Percentiles rank a stretch among this genome's conserved stretches.
Conservation (phyloP, 202 grass and related monocot genomes). For the Carex sylvatica region DNA sequence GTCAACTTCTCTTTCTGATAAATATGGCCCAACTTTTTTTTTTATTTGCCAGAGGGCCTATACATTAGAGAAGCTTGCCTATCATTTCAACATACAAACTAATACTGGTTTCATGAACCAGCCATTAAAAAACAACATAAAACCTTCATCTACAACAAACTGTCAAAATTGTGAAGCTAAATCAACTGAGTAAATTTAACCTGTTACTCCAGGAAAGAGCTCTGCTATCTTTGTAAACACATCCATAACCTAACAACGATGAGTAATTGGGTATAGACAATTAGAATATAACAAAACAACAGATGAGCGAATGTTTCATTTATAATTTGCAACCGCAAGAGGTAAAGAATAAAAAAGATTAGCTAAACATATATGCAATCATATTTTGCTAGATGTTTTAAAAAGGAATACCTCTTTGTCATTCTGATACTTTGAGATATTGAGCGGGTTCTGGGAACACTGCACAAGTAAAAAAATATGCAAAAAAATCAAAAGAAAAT, state of each 20-base stretch:
- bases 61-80: constrained; percentile 14
- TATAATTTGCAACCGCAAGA: background rate
- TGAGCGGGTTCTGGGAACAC: constrained; percentile 95
- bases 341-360: background rate
- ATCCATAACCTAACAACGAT: constrained; percentile 78
- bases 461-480: constrained; percentile 35
- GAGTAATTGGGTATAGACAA: constrained; percentile 7
- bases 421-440: constrained; percentile 97
- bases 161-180: constrained; percentile 37
- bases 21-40: background rate
- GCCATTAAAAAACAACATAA: constrained; percentile 5
- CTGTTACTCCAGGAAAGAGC: constrained; percentile 84
- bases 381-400: background rate
- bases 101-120: background rate
- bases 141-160: constrained; percentile 18
- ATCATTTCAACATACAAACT: constrained; percentile 4
- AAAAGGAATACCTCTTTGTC: constrained; percentile 75
- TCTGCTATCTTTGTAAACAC: constrained; percentile 97
- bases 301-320: background rate
- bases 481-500: constrained; percentile 31
- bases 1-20: constrained; percentile 12
- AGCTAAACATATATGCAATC: background rate
- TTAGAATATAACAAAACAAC: background rate
- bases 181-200: constrained; percentile 40
- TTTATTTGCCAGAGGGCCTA: background rate